Evolutionary conservation across 169 alveolate genomes (phyloP).

Genomic region (Perkinsus olseni): DNA sequence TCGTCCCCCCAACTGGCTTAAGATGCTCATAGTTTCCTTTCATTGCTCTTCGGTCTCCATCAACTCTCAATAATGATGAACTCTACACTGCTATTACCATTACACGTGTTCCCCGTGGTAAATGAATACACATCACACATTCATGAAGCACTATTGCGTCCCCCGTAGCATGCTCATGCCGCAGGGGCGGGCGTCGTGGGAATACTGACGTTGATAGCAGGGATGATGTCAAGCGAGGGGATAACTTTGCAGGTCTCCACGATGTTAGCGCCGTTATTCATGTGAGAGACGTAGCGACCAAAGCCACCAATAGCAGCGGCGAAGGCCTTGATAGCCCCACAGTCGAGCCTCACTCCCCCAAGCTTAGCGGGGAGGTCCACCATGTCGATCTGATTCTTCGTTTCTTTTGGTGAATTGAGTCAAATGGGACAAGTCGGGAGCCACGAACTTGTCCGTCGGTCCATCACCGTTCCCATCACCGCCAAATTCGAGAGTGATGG

Average conservation of each 20-base stretch:
- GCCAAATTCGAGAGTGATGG: not conserved
- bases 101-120: not conserved
- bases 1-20: too few relatives aligned
- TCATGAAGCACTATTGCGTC: not conserved
- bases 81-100: too few relatives aligned
- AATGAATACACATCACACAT: not conserved
- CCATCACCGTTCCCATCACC: not conserved
- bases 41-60: too few relatives aligned
- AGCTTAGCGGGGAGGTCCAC: not conserved
- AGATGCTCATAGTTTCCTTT: too few relatives aligned
- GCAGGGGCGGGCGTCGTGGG: not conserved
- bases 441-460: not conserved
- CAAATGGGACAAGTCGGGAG: not conserved
- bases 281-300: not conserved
- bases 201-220: not conserved
- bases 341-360: not conserved
- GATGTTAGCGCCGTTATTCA: not conserved
- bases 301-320: not conserved
- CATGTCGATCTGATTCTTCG: not conserved
- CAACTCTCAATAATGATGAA: too few relatives aligned
- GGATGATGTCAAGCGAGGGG: not conserved
- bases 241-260: not conserved
- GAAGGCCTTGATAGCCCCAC: not conserved
- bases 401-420: not conserved
- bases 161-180: not conserved